These are phyloP conservation scores for Sporothrix humicola DNA, from an alignment of 2,329 filamentous ascomycete genomes.

Conservation along the genomic window DNA sequence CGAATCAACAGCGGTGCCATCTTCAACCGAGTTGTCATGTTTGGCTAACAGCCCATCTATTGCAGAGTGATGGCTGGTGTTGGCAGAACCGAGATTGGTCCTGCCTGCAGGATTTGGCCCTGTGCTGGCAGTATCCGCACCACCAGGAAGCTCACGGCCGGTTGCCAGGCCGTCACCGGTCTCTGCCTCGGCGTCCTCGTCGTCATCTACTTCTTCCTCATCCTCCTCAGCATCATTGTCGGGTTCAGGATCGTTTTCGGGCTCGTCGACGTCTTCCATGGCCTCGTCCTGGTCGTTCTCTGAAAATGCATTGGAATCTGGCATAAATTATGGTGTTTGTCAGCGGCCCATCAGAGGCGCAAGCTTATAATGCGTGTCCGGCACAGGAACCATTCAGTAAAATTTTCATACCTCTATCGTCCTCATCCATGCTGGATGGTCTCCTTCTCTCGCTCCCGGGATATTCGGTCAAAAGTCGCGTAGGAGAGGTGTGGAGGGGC, in stretches of 20 bases:
- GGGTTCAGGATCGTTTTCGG: conserved; percentile 45
- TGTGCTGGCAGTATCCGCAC: conserved; percentile 45
- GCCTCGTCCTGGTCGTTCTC: conserved; percentile 63
- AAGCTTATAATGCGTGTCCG: background rate
- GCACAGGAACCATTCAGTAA: background rate
- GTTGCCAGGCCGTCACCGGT: conserved; percentile 33
- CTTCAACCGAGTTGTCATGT: conserved; percentile 30
- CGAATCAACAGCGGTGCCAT: conserved; percentile 35
- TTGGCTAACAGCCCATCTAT: conserved; percentile 34
- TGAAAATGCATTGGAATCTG: conserved; percentile 51
- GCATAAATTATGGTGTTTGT: background rate
- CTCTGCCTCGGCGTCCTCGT: conserved; percentile 49
- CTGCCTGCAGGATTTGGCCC: background rate
- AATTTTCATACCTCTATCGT: conserved; percentile 40
- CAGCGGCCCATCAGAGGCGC: background rate
- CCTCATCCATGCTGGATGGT: conserved; percentile 41
- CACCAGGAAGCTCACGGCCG: conserved; percentile 33
- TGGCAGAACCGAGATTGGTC: background rate
- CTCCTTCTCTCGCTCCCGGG: background rate
- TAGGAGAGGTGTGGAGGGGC: background rate
- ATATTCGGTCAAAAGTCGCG: background rate
- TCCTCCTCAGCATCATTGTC: conserved; percentile 47
- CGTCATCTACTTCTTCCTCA: conserved; percentile 47
- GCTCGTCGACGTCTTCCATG: conserved; percentile 56
- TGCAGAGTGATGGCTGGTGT: background rate